These are phyloP conservation scores for Pseudogymnoascus sp. DNA, from an alignment of 2,329 filamentous ascomycete genomes.

Conservation along the genomic window DNA sequence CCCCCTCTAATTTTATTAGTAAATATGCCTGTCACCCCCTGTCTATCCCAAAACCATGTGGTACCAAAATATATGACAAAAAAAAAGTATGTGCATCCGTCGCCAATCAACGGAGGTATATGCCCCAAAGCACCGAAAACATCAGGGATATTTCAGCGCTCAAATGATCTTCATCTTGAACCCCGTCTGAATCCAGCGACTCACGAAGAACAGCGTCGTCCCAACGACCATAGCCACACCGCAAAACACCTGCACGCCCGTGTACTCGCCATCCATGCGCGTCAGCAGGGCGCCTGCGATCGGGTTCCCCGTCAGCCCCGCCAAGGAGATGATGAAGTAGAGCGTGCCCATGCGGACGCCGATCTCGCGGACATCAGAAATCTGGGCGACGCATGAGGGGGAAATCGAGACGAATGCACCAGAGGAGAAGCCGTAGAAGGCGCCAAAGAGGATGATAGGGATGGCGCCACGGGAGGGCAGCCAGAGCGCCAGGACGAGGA, in stretches of 20 bases:
- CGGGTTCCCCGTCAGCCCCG: constrained; percentile 58
- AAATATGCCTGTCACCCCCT: not conserved
- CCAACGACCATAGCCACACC: constrained; percentile 44
- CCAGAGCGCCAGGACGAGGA: constrained; percentile 46
- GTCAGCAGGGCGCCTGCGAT: constrained; percentile 56
- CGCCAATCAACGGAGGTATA: not conserved
- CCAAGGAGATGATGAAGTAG: constrained; percentile 54
- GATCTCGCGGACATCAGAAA: constrained; percentile 61
- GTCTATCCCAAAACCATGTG: not conserved
- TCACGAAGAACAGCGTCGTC: constrained; percentile 30
- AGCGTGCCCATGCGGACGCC: constrained; percentile 59
- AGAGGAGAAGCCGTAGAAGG: constrained; percentile 62
- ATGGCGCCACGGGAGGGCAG: constrained; percentile 43
- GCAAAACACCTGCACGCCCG: constrained; percentile 53
- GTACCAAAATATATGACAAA: not conserved
- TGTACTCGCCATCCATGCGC: constrained; percentile 39
- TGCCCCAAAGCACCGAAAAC: not conserved
- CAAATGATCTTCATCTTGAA: constrained; percentile 22
- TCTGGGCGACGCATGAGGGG: constrained; percentile 60
- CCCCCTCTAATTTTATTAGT: not conserved
- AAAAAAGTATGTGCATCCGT: not conserved
- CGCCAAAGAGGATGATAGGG: constrained; percentile 54
- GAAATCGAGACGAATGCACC: constrained; percentile 58
- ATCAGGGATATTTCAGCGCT: not conserved
- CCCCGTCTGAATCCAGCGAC: constrained; percentile 26